Percentiles rank a stretch among this genome's conserved stretches.
Conservation (phyloP, 805 yeast species). For the Ogataea methanolica region DNA sequence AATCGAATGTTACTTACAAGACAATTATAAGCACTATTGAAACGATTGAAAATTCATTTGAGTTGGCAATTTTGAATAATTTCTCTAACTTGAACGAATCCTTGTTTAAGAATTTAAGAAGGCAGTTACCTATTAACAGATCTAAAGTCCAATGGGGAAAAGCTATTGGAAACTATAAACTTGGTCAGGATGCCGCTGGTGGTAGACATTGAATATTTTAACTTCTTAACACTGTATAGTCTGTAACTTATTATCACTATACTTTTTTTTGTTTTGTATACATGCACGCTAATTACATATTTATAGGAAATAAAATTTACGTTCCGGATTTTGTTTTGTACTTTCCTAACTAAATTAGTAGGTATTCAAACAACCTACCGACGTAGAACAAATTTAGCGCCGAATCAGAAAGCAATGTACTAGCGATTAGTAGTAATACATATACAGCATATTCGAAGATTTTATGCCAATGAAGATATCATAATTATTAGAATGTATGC, state of each 20-base stretch:
- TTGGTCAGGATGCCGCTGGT: slow-evolving; percentile 74
- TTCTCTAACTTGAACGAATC: slow-evolving; percentile 73
- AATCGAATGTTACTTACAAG: slow-evolving; percentile 15
- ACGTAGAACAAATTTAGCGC: no score
- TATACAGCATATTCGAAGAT: no score
- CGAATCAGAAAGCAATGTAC: no score
- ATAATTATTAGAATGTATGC: not conserved
- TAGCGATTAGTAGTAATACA: no score
- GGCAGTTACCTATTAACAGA: slow-evolving; percentile 89
- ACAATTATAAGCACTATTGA: slow-evolving; percentile 44
- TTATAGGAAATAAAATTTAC: no score
- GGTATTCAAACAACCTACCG: no score
- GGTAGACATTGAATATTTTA: slow-evolving; percentile 27
- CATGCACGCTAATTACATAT: not conserved
- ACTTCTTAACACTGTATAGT: not conserved
- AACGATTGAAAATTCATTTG: slow-evolving; percentile 54
- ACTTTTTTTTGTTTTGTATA: not conserved
- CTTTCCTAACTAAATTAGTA: no score
- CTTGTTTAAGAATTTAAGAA: slow-evolving; percentile 77
- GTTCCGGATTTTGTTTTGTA: no score
- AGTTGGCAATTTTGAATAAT: slow-evolving; percentile 53
- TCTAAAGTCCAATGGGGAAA: slow-evolving; percentile 93
- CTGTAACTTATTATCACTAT: not conserved
- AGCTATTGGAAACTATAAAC: slow-evolving; percentile 82
- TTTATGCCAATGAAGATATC: not conserved